Conservation (phyloP, 2,329 filamentous ascomycete species). For the Diaporthe ampelina region DNA sequence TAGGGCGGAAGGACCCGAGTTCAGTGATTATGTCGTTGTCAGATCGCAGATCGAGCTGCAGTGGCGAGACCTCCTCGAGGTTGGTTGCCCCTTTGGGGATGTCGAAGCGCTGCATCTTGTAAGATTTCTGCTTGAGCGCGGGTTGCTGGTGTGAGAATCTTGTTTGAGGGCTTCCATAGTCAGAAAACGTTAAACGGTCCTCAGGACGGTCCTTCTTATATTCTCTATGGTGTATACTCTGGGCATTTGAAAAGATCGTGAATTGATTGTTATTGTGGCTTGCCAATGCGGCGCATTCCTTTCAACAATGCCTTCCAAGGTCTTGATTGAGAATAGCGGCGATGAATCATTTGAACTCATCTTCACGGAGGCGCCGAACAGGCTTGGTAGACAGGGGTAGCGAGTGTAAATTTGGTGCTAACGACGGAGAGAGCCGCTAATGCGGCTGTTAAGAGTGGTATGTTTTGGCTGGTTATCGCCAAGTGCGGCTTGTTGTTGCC, state of each 20-base stretch:
- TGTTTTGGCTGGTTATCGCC: neutral
- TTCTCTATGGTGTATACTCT: too few species aligned
- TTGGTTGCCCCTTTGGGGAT: neutral
- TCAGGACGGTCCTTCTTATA: neutral
- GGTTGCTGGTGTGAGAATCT: neutral
- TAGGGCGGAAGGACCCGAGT: slow-evolving; percentile 48
- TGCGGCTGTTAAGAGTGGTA: neutral
- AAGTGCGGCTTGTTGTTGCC: neutral
- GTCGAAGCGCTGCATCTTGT: neutral
- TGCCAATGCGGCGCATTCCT: neutral
- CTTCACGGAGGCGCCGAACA: neutral
- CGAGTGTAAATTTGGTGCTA: neutral
- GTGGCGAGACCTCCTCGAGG: slow-evolving; percentile 13
- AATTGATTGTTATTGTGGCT: neutral
- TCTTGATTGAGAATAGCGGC: slow-evolving; percentile 5
- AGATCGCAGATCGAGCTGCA: slow-evolving; percentile 31
- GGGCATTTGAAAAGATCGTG: too few species aligned
- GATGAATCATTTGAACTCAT: slow-evolving; percentile 22
- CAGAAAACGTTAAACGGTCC: neutral
- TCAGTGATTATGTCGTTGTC: slow-evolving; percentile 51
- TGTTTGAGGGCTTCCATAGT: neutral
- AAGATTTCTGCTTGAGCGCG: neutral
- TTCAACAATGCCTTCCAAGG: neutral
- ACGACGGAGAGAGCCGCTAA: neutral
- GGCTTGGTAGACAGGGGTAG: neutral